These are phyloP conservation scores for Maudiozyma bulderi DNA, from an alignment of 805 yeast species.

Conservation along the genomic window DNA sequence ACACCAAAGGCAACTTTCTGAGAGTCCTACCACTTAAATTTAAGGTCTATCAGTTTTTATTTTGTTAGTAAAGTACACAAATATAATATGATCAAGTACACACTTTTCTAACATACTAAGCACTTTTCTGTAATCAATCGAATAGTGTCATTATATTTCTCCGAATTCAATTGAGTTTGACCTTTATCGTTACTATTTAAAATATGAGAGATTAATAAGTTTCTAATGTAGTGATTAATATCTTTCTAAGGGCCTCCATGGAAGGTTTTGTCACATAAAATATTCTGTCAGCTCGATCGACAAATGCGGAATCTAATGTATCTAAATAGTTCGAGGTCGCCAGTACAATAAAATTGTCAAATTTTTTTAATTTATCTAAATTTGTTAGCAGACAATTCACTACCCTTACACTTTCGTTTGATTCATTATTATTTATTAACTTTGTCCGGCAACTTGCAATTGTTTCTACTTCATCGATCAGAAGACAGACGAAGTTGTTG, in stretches of 20 bases:
- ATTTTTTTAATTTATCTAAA: conserved; percentile 31
- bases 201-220: conserved; percentile 7
- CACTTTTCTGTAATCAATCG: conserved; percentile 15
- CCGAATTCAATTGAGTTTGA: neutral
- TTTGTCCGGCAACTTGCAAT: conserved; percentile 34
- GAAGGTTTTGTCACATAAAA: conserved; percentile 31
- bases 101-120: conserved; percentile 15
- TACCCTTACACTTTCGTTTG: conserved; percentile 35
- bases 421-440: conserved; percentile 30
- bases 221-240: conserved; percentile 25
- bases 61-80: conserved; percentile 7
- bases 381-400: conserved; percentile 37
- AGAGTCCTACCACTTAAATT: conserved; percentile 25
- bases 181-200: neutral
- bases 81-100: neutral
- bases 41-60: conserved; percentile 7
- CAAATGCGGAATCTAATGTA: conserved; percentile 36
- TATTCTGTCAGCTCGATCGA: conserved; percentile 35
- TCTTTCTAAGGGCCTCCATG: conserved; percentile 21
- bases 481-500: conserved; percentile 25
- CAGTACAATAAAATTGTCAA: conserved; percentile 29
- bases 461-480: conserved; percentile 41
- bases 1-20: conserved; percentile 21
- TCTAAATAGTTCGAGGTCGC: conserved; percentile 35
- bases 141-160: conserved; percentile 8